phyloP scores from a whole-genome alignment of 768 basidiomycete species.

The Lactarius psammicola region DNA sequence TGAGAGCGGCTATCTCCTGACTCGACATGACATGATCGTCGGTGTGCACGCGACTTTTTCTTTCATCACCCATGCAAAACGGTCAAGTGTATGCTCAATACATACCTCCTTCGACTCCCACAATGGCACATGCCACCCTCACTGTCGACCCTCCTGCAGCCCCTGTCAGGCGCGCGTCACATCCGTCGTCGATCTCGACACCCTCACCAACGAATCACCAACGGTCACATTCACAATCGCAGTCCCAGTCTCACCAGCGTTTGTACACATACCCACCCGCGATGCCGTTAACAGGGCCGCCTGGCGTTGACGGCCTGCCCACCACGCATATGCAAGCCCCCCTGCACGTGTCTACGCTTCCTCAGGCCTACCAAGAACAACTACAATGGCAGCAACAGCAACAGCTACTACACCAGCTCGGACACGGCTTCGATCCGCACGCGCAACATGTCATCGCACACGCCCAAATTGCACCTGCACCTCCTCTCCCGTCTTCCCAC shows the following conservation, averaged over 20 bases:
- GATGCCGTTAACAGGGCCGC: neutral
- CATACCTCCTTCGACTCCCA: too few species aligned
- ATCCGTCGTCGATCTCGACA: neutral
- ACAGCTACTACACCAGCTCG: neutral
- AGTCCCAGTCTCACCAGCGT: neutral
- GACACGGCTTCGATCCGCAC: neutral
- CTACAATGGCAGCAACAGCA: neutral
- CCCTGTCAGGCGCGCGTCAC: neutral
- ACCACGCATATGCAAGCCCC: slow-evolving; percentile 9
- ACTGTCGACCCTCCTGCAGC: too few species aligned
- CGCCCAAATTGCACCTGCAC: slow-evolving; percentile 10
- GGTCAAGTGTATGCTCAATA: too few species aligned
- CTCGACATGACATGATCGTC: neutral
- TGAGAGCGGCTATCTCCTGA: neutral
- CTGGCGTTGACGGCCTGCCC: neutral
- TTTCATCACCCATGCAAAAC: neutral
- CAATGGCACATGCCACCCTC: too few species aligned
- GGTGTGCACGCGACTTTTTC: neutral
- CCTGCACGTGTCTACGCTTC: slow-evolving; percentile 7
- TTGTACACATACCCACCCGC: too few species aligned
- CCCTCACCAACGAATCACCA: slow-evolving; percentile 4
- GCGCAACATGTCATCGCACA: slow-evolving; percentile 11
- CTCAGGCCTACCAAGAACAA: neutral
- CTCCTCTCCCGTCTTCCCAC: neutral
- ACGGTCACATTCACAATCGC: neutral